phyloP scores from a whole-genome alignment of 2,329 filamentous ascomycete genomes.

The Cladosporium austrohemisphaericum region DNA sequence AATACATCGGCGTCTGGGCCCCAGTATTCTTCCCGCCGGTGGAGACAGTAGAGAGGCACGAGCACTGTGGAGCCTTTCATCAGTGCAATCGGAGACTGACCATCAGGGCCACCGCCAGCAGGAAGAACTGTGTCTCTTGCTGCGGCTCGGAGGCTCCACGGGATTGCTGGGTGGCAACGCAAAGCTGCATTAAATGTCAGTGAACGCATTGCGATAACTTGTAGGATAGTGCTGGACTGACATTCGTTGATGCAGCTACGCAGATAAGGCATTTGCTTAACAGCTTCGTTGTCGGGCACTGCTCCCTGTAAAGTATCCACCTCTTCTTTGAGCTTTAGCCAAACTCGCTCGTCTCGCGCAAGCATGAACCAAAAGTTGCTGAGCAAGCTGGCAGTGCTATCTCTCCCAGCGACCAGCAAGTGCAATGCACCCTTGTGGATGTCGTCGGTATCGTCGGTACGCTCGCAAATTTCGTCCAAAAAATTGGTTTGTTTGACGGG shows the following conservation, averaged over 20 bases:
- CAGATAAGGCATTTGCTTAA: conserved; percentile 29
- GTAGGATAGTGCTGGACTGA: conserved; percentile 9
- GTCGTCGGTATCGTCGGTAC: background rate
- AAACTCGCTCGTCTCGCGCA: conserved; percentile 21
- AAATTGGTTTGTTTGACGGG: background rate
- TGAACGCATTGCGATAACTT: background rate
- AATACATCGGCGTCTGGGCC: conserved; percentile 47
- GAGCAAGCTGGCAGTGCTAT: conserved; percentile 49
- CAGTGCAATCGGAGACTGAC: conserved; percentile 41
- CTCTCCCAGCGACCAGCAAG: conserved; percentile 49
- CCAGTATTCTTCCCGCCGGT: conserved; percentile 46
- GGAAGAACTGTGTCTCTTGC: conserved; percentile 42
- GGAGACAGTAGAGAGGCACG: conserved; percentile 47
- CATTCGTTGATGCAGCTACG: conserved; percentile 61
- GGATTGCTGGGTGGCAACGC: conserved; percentile 3
- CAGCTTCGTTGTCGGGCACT: conserved; percentile 39
- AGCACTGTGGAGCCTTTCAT: conserved; percentile 38
- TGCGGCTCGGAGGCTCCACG: conserved; percentile 3
- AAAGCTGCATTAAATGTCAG: background rate
- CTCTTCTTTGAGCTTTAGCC: conserved; percentile 23
- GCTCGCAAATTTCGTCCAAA: conserved; percentile 9
- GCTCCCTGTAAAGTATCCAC: conserved; percentile 23
- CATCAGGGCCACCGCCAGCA: conserved; percentile 41
- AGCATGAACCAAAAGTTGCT: conserved; percentile 38
- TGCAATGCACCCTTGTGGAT: conserved; percentile 43